Conservation (phyloP, 1,284 basidiomycete genomes). For the Pholiota adiposa region DNA sequence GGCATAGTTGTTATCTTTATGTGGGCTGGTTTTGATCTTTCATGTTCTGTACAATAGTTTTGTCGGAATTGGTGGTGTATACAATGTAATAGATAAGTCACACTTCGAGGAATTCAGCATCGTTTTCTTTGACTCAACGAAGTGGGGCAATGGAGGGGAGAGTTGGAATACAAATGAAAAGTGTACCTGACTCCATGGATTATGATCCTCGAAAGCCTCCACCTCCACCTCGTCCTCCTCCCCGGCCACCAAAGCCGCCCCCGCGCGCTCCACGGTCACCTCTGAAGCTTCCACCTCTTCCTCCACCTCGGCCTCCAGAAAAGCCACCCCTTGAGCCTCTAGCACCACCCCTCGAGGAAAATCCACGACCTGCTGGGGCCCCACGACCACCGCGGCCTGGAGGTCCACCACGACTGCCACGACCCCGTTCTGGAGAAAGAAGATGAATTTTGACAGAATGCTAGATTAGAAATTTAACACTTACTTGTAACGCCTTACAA, state of each 20-base stretch:
- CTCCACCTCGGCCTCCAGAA: conserved; percentile 40
- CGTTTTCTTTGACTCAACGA: no score
- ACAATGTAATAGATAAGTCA: no score
- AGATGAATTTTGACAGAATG: not conserved
- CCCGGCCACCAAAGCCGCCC: conserved; percentile 42
- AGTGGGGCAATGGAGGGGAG: no score
- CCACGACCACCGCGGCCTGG: conserved; percentile 44
- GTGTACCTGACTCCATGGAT: conserved; percentile 26
- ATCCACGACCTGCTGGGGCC: conserved; percentile 44
- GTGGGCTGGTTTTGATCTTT: not conserved
- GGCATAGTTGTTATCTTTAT: no score
- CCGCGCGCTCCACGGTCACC: conserved; percentile 44
- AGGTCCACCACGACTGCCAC: conserved; percentile 37
- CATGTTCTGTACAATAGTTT: not conserved
- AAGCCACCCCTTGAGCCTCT: conserved; percentile 44
- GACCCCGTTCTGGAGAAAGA: conserved; percentile 54
- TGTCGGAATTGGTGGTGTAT: no score
- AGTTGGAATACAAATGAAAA: conserved; percentile 12
- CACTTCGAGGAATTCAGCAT: no score
- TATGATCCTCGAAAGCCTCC: conserved; percentile 50
- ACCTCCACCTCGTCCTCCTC: conserved; percentile 45
- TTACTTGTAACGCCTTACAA: conserved; percentile 54
- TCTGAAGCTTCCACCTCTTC: conserved; percentile 41
- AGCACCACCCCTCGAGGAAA: conserved; percentile 31
- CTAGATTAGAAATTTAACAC: conserved; percentile 17